These are phyloP conservation scores for Torulaspora gathmanii DNA, from an alignment of 805 yeast genomes.

Conservation along the genomic window DNA sequence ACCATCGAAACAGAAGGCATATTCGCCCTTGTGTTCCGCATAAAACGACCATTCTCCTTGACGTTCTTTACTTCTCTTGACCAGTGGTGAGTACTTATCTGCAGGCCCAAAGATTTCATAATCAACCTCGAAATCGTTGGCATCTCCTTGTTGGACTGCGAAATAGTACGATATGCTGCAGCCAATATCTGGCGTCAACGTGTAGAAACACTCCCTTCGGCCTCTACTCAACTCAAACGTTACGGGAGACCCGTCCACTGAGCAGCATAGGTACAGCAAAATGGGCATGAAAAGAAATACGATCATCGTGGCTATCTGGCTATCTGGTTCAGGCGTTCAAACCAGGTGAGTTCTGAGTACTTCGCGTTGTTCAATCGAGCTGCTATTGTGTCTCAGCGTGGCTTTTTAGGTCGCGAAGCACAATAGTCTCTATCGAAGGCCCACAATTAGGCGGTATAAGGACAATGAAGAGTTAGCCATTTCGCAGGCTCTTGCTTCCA, in stretches of 20 bases:
- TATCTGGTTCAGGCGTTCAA: neutral
- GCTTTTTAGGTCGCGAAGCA: neutral
- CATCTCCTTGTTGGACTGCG: conserved; percentile 30
- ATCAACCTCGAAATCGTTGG: conserved; percentile 20
- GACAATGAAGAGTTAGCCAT: too few species aligned
- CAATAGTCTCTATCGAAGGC: neutral
- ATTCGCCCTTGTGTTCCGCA: conserved; percentile 69
- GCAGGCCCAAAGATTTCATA: conserved; percentile 37
- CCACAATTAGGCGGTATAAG: too few species aligned
- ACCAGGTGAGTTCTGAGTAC: neutral
- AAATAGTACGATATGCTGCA: conserved; percentile 43
- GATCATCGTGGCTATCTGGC: neutral
- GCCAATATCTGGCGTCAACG: conserved; percentile 52
- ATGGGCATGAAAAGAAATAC: neutral
- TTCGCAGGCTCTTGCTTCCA: too few species aligned
- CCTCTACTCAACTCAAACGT: conserved; percentile 28
- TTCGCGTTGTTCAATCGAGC: neutral
- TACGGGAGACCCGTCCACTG: conserved; percentile 21
- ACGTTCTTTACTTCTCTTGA: conserved; percentile 55
- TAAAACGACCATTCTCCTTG: conserved; percentile 76
- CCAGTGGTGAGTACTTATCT: conserved; percentile 36
- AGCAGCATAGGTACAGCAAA: neutral
- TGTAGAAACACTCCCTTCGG: conserved; percentile 28
- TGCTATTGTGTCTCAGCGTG: too few species aligned
- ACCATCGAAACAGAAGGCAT: conserved; percentile 80